These are phyloP conservation scores for Acanthamoeba pearcei DNA, from an alignment of 208 protist species.

Conservation along the genomic window DNA sequence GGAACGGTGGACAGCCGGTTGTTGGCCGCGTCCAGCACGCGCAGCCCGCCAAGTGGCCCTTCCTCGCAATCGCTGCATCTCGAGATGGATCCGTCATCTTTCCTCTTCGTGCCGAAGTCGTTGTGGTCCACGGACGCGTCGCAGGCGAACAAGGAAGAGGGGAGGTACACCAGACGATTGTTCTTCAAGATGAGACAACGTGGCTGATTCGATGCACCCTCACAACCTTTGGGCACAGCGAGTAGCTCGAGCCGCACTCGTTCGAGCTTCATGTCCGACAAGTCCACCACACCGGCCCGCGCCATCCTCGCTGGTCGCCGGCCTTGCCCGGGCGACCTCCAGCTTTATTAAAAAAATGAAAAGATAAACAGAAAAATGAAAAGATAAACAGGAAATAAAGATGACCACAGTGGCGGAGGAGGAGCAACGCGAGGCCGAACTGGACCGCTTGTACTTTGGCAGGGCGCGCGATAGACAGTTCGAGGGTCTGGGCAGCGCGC, in stretches of 20 bases:
- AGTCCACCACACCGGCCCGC: neutral
- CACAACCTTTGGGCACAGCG: neutral
- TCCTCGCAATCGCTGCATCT: neutral
- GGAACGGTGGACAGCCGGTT: conserved; percentile 60
- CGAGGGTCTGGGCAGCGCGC: no score
- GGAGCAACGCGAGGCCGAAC: no score
- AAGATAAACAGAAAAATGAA: no score
- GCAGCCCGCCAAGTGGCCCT: neutral
- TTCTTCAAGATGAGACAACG: conserved; percentile 52
- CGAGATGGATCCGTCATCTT: no score
- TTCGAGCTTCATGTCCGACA: conserved; percentile 30
- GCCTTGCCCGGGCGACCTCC: no score
- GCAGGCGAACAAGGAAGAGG: conserved; percentile 8
- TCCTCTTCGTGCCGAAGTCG: neutral
- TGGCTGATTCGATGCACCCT: neutral
- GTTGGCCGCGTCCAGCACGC: conserved; percentile 52
- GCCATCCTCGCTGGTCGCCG: no score
- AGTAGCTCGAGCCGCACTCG: neutral
- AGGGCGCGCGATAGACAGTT: no score
- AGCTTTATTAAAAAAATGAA: no score
- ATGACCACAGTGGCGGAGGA: no score
- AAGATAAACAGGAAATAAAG: no score
- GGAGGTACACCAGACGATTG: conserved; percentile 27
- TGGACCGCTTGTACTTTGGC: no score
- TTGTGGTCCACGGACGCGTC: neutral